Evolutionary conservation across 2,329 filamentous ascomycete genomes (phyloP), one percentile per base, ranked within the genome.

Genomic region (Pseudophaeomoniella oleicola): DNA sequence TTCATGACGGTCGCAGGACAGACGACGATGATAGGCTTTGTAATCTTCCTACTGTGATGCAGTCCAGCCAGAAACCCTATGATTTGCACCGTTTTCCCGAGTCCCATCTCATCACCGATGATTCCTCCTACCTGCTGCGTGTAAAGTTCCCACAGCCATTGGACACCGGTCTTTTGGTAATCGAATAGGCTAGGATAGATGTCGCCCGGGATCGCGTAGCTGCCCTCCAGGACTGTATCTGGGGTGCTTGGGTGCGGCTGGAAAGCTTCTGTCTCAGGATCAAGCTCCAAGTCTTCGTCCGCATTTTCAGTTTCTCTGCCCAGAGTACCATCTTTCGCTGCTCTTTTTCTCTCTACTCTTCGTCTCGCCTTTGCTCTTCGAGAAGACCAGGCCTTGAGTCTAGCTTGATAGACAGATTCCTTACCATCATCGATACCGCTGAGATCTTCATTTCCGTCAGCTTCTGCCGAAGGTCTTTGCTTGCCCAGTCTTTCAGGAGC

Each of bases 51-150:
- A 58, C 86, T 96, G 57, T 94, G 87, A 54, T 98, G 90, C 5
- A 98, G 63, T 2, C 85, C 84, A 2, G 90, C 87, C 34, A 98
- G 66, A 48, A 93, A 93, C 0, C 85, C 78, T 35, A 83, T 82
- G 32, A 76, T 68, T 50, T 83, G 78, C 16, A 83, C 80, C 2
- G 90, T 98, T 61, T 98, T 98, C 3, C 90, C 90, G n/a, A 98
- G 63, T 1, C 92, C 90, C 90, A 98, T 98, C 57, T 98, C 90
- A 51, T 98, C 90, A 4, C 88, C 90, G 29, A 98, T 72, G 37
- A 98, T 96, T 2, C 90, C 90, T 16, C 90, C 90, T 4, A 94
- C 86, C 42, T 81, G 74, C 53, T 94, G 86, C 38, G 78, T 75
- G 53, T 93, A 88, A 2, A 98, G 65, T 55, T 98, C 88, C 55